Evolutionary conservation across 805 yeast genomes (phyloP).

Genomic region (Nakazawaea ambrosiae): DNA sequence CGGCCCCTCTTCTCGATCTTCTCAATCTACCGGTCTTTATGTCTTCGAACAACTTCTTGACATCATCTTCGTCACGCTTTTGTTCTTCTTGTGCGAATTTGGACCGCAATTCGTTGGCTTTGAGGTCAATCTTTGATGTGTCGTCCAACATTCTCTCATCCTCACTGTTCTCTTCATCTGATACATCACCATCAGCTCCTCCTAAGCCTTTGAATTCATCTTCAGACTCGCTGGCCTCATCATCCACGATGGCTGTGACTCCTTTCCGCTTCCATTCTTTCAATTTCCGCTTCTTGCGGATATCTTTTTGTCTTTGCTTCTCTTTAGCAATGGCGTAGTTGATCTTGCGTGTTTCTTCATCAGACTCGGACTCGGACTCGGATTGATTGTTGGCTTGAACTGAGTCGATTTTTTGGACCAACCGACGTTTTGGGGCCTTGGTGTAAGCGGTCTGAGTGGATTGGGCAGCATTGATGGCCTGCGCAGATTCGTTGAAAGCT

Average conservation of each 20-base stretch:
- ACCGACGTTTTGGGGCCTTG: constrained; percentile 5
- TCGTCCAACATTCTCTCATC: constrained; percentile 78
- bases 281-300: constrained; percentile 24
- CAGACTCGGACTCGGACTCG: constrained; percentile 26
- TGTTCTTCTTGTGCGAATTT: constrained; percentile 54
- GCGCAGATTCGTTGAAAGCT: no score
- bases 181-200: constrained; percentile 57
- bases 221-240: constrained; percentile 84
- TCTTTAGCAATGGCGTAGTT: constrained; percentile 16
- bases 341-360: constrained; percentile 21
- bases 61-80: constrained; percentile 53
- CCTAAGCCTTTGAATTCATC: constrained; percentile 85
- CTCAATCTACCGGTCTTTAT: constrained; percentile 66
- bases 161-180: constrained; percentile 62
- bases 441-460: constrained; percentile 24
- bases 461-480: constrained; percentile 14
- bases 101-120: constrained; percentile 51
- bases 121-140: constrained; percentile 46
- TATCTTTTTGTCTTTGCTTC: constrained; percentile 19
- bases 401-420: constrained; percentile 15
- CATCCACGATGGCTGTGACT: constrained; percentile 54
- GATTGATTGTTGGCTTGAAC: no score
- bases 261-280: constrained; percentile 55
- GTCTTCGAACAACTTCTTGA: constrained; percentile 63
- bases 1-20: constrained; percentile 44